Conservation (phyloP, 768 basidiomycete species). For the Serendipita sp. region DNA sequence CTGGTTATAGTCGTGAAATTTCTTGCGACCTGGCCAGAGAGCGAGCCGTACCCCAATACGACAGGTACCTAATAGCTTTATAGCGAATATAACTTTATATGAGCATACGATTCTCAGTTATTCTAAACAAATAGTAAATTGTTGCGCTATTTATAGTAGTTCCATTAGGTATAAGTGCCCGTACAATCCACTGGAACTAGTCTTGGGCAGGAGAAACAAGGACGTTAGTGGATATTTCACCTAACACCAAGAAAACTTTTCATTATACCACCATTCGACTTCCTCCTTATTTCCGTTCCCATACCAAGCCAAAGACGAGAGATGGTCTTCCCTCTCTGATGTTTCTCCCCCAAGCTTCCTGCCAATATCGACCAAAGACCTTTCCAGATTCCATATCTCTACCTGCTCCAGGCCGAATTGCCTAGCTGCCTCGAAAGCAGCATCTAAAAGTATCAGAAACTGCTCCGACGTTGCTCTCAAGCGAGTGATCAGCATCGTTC, state of each 20-base stretch:
- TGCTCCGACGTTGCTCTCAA: slow-evolving; percentile 19
- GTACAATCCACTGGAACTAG: too few species aligned
- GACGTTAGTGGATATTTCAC: too few species aligned
- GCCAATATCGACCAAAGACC: slow-evolving; percentile 18
- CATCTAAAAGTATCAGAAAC: slow-evolving; percentile 23
- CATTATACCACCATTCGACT: slow-evolving; percentile 32
- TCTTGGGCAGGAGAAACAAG: too few species aligned
- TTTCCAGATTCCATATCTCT: slow-evolving; percentile 33
- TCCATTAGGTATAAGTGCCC: too few species aligned
- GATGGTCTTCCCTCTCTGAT: slow-evolving; percentile 22
- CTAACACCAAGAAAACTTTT: slow-evolving; percentile 21
- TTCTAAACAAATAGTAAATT: too few species aligned
- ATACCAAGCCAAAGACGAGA: slow-evolving; percentile 36
- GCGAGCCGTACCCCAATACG: too few species aligned
- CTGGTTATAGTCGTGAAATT: too few species aligned
- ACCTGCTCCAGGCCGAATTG: slow-evolving; percentile 22
- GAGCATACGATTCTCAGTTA: too few species aligned
- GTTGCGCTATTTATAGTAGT: too few species aligned
- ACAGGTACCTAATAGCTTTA: too few species aligned
- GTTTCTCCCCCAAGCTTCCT: slow-evolving; percentile 19
- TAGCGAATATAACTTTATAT: too few species aligned
- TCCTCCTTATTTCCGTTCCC: slow-evolving; percentile 20
- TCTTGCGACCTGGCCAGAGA: too few species aligned
- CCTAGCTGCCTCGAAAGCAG: slow-evolving; percentile 22
- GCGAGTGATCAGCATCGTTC: slow-evolving; percentile 29